phyloP scores from a whole-genome alignment of 208 protist species.

The Histomonas meleagridis region DNA sequence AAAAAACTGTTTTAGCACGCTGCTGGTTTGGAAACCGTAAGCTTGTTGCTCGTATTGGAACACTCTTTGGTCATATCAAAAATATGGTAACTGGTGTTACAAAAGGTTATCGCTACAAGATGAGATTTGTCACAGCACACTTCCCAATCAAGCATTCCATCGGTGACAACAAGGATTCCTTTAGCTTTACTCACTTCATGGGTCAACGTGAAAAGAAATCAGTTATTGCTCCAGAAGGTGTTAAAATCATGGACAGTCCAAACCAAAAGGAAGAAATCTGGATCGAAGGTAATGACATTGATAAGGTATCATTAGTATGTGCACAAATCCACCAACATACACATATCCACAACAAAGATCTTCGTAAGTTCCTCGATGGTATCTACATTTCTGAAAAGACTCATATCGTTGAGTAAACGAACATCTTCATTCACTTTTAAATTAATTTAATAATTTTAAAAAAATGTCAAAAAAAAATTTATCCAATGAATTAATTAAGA shows the following conservation, averaged over 20 bases:
- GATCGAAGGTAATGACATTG: too few species aligned
- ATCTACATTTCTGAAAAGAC: neutral
- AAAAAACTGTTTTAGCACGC: neutral
- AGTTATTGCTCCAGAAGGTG: neutral
- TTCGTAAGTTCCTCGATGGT: constrained; percentile 21
- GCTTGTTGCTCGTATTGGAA: neutral
- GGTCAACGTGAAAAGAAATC: neutral
- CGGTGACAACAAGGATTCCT: neutral
- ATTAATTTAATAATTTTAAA: too few species aligned
- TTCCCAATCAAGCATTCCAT: neutral
- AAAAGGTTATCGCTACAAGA: neutral
- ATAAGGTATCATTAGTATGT: too few species aligned
- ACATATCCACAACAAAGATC: neutral
- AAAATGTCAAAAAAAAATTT: too few species aligned
- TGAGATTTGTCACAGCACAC: neutral
- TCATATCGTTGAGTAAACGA: neutral
- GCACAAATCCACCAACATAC: neutral
- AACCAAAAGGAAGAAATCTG: neutral
- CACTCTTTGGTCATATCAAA: neutral
- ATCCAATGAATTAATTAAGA: too few species aligned
- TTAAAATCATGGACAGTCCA: neutral
- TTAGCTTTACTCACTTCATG: neutral
- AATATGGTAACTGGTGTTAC: constrained; percentile 13
- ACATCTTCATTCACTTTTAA: too few species aligned
- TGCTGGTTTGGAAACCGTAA: neutral